These are phyloP conservation scores for Allium cepa DNA, from an alignment of 106 monocot species.

Conservation along the genomic window DNA sequence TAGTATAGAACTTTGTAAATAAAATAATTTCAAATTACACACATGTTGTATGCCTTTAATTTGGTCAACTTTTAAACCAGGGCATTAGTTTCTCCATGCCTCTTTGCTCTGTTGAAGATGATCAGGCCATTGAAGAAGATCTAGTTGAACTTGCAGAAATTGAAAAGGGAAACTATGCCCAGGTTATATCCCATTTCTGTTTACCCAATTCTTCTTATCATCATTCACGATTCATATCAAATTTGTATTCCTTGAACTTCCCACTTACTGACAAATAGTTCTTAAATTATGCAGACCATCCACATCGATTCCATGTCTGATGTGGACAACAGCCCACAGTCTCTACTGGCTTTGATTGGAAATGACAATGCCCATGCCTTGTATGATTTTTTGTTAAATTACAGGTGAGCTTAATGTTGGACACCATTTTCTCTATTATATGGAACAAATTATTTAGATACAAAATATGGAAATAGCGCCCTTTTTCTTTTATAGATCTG, in stretches of 20 bases:
- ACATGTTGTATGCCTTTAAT: neutral
- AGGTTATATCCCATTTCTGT: constrained; percentile 28
- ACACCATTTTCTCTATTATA: no score
- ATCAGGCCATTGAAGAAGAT: constrained; percentile 72
- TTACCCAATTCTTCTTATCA: neutral
- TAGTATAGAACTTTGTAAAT: neutral
- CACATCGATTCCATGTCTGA: constrained; percentile 53
- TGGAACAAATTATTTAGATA: neutral
- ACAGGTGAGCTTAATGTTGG: constrained; percentile 35
- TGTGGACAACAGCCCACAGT: constrained; percentile 66
- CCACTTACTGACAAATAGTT: constrained; percentile 2
- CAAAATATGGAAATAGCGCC: no score
- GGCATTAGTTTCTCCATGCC: constrained; percentile 82
- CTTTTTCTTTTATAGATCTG: no score
- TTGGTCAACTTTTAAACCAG: constrained; percentile 23
- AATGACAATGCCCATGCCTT: constrained; percentile 61
- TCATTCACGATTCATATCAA: neutral
- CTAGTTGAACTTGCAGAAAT: constrained; percentile 80
- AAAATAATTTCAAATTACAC: neutral
- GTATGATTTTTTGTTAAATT: constrained; percentile 86
- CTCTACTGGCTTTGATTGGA: constrained; percentile 73
- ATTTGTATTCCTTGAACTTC: neutral
- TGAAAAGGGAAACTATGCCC: constrained; percentile 64
- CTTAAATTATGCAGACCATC: constrained; percentile 36
- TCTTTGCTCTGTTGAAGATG: constrained; percentile 63